Conservation (phyloP, 2,329 filamentous ascomycete genomes). For the Alternaria brassicae region DNA sequence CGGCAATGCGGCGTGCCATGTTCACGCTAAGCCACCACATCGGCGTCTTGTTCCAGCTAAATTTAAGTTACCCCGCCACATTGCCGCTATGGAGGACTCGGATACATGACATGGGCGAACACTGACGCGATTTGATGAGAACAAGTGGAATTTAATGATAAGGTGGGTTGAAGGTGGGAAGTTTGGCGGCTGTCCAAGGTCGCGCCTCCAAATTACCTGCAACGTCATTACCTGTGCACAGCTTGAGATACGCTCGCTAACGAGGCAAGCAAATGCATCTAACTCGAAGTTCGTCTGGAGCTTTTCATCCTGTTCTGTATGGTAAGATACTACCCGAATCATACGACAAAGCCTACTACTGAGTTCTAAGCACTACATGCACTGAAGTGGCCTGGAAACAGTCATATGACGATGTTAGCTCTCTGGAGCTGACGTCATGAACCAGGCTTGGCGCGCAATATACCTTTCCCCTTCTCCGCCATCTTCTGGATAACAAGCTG, state of each 20-base stretch:
- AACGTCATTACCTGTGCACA: neutral
- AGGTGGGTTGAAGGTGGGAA: neutral
- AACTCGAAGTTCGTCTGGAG: neutral
- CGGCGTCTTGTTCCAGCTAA: constrained; percentile 5
- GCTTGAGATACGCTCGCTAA: neutral
- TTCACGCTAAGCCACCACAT: constrained; percentile 1
- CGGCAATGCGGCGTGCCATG: constrained; percentile 2
- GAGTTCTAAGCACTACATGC: neutral
- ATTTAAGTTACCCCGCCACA: constrained; percentile 3
- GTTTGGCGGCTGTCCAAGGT: neutral
- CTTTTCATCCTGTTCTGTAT: neutral
- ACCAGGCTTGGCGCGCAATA: neutral
- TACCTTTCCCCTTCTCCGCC: neutral
- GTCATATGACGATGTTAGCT: neutral
- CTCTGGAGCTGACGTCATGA: neutral
- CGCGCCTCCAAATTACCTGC: neutral
- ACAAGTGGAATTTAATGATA: neutral
- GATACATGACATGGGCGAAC: neutral
- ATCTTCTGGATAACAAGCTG: too few species aligned
- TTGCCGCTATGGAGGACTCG: neutral
- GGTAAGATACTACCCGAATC: neutral
- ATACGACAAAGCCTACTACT: neutral
- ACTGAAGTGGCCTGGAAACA: neutral
- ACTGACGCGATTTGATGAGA: neutral
- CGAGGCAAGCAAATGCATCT: neutral